Percentiles rank a stretch among this genome's conserved stretches.
Evolutionary conservation across 176 grass and related monocot species (phyloP).

Genomic region (Carex parvula): DNA sequence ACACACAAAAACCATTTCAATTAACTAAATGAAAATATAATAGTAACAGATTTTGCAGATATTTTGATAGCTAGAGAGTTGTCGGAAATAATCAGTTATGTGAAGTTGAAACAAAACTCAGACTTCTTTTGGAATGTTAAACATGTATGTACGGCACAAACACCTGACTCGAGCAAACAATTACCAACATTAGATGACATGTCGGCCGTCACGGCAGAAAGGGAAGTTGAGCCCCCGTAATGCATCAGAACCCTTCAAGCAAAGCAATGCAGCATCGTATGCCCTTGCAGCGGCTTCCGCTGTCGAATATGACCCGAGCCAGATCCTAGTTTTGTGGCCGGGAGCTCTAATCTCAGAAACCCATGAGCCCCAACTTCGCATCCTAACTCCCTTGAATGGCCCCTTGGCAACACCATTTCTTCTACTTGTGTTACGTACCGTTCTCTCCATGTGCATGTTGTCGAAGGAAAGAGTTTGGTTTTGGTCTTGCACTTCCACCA

Average conservation of each 20-base stretch:
- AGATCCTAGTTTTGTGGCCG: conserved; percentile 80
- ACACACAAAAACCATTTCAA: neutral
- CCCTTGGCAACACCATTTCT: conserved; percentile 27
- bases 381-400: conserved; percentile 85
- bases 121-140: neutral
- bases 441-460: neutral
- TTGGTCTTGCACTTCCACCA: conserved; percentile 17
- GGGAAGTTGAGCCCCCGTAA: conserved; percentile 81
- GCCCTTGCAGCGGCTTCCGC: conserved; percentile 81
- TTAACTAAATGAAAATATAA: neutral
- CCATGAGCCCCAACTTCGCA: conserved; percentile 95
- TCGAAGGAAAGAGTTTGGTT: neutral
- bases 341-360: conserved; percentile 88
- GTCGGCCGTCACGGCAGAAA: neutral
- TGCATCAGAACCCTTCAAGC: conserved; percentile 47
- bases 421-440: neutral
- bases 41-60: too few relatives aligned
- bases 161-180: neutral
- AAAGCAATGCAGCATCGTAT: conserved; percentile 80
- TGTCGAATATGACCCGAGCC: conserved; percentile 85
- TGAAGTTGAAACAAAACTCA: too few relatives aligned
- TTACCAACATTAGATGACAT: conserved; percentile 27
- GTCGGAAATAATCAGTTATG: neutral
- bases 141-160: neutral
- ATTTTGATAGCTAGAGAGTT: neutral